Evolutionary conservation across 2,329 filamentous ascomycete species (phyloP), one percentile per base, ranked within the genome.

Genomic region (Pestalotiopsis sp.): DNA sequence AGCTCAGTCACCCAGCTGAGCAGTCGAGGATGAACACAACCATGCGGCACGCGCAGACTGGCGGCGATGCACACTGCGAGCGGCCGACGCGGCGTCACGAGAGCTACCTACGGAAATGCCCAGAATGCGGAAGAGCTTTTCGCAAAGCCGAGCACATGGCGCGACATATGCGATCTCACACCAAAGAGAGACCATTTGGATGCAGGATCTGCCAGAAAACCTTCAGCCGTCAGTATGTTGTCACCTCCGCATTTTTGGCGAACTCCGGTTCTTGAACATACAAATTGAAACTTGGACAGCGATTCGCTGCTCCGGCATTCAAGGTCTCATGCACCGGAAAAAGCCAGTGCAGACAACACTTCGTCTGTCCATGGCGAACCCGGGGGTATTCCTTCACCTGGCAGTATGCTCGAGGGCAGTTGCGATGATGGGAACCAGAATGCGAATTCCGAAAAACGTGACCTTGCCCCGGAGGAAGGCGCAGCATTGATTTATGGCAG

Each of bases 261-360:
- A 23, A 23, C 20, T 23, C 20, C 20, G 20, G 1, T 23, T n/a
- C 25, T 1, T 61, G 12, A 20, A 13, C 2, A 38, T 7, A 12
- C 59, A 9, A 61, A 36, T 20, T 52, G 25, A 61, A 17, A 17
- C 12, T n/a, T 11, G 4, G 2, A 11, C 5, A 61, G 59, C 27
- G 59, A 61, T n/a, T 61, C 59, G 25, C 31, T 61, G 14, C 59
- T 61, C 9, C 59, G 59, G 17, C 59, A 61, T 27, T 61, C 59
- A 11, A 13, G 59, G 23, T 14, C 59, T 36, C 59, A 61, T 20
- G 14, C 59, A 57, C n/a, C 1, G n/a, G 57, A n/a, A n/a, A 23
- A 12, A 3, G 3, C 20, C 4, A 14, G 25, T 23, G 11, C 57
- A 12, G 20, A 12, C 25, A 11, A 6, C 31, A 13, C 59, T 12